phyloP scores from a whole-genome alignment of 768 basidiomycete genomes.

The Serendipita sp. region DNA sequence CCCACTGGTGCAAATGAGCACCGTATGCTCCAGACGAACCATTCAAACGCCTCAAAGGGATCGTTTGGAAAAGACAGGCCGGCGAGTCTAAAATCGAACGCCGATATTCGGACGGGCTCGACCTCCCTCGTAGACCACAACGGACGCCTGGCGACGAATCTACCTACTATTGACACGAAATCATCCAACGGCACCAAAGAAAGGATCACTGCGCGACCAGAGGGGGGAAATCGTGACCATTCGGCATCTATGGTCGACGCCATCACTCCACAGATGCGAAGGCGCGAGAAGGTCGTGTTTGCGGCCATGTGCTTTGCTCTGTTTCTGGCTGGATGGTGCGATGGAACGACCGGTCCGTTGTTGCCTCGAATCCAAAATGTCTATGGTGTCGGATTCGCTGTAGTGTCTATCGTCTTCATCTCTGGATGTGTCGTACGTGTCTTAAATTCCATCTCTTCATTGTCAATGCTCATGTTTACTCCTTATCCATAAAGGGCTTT shows the following conservation, averaged over 20 bases:
- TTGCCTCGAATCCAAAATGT: conserved; percentile 51
- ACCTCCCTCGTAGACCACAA: too few species aligned
- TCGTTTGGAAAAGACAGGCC: too few species aligned
- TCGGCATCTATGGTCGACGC: not conserved
- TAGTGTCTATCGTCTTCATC: conserved; percentile 49
- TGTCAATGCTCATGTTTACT: not conserved
- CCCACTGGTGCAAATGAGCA: not conserved
- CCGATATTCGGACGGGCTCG: too few species aligned
- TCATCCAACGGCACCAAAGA: too few species aligned
- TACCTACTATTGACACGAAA: too few species aligned
- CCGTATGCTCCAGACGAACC: not conserved
- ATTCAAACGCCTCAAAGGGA: too few species aligned
- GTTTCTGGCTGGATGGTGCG: conserved; percentile 62
- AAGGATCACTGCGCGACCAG: too few species aligned
- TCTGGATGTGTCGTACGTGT: conserved; percentile 19
- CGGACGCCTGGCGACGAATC: too few species aligned
- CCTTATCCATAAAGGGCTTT: conserved; percentile 24
- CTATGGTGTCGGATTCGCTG: conserved; percentile 33
- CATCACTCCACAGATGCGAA: conserved; percentile 1
- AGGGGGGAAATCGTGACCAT: too few species aligned
- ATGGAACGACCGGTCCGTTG: conserved; percentile 56
- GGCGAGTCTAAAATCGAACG: too few species aligned
- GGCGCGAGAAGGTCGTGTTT: conserved; percentile 14
- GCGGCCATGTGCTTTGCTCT: conserved; percentile 36
- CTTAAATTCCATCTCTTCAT: not conserved